Base-by-base conservation (phyloP, 768 basidiomycete genomes). In the Nidula microcarpa region DNA sequence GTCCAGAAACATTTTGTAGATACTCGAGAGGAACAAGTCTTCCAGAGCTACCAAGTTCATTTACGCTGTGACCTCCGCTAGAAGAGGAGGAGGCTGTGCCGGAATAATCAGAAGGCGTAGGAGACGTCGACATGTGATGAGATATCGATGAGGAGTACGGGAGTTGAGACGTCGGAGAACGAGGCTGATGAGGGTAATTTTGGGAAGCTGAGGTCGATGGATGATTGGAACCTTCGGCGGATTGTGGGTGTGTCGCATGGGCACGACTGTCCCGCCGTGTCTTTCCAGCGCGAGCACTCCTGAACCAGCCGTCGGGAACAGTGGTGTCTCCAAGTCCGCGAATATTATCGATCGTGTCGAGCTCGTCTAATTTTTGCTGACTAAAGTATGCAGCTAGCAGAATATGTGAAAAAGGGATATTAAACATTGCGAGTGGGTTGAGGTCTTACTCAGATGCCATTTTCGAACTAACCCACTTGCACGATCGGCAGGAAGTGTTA, bases 361-460 rank as follows among this genome's bases (percentile, higher is more conserved):
- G 80, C 51, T 76, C 76, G 64, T 89, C 86, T 54, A 91, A 72
- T 52, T 79, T 86, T 61, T 82, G 82, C 62, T 89, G 89, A 60
- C 86, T 90, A 67, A 90, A 92, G 74, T 92, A 92, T 46, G 90
- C 89, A 55, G 90, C 90, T 92, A 63, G 33, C 14, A 23, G 23
- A 23, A 23, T 13, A 49, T 18, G 13, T 65, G 58, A n/a, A 46
- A 46, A 16, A 58, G 47, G 39, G 34, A 44, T 52, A 52, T 43
- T 52, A 49, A 58, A 52, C 32, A 64, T 50, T 7, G 49, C 47
- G 36, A 52, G 18, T 30, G 17, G 35, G 34, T 57, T 50, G 54
- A 45, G 49, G 50, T 69, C 87, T 63, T 62, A 91, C 90, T 91
- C 33, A 92, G 75, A 62, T 92, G 90, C 90, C 90, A 91, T 63